These are phyloP conservation scores for Hemileccinum impolitum DNA, from an alignment of 768 basidiomycete genomes.

Conservation along the genomic window DNA sequence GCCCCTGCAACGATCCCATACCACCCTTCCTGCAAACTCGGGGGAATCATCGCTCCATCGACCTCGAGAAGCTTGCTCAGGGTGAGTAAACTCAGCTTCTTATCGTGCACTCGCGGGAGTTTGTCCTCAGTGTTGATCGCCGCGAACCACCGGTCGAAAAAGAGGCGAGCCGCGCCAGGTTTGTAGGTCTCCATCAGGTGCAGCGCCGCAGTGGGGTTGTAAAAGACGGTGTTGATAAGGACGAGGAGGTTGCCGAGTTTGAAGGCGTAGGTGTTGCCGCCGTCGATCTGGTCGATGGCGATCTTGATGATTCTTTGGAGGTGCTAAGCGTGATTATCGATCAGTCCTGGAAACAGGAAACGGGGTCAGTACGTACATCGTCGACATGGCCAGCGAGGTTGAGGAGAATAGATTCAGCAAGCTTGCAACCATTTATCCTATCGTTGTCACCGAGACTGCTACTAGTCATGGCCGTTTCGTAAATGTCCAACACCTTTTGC, in stretches of 20 bases:
- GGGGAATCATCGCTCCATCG: slow-evolving; percentile 53
- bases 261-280: slow-evolving; percentile 58
- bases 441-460: slow-evolving; percentile 80
- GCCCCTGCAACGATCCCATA: slow-evolving; percentile 66
- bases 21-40: slow-evolving; percentile 66
- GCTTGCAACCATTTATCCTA: slow-evolving; percentile 77
- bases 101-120: slow-evolving; percentile 86
- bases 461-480: slow-evolving; percentile 66
- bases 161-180: slow-evolving; percentile 60
- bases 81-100: slow-evolving; percentile 76
- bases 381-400: slow-evolving; percentile 76
- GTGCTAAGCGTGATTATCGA: slow-evolving; percentile 37
- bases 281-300: slow-evolving; percentile 56
- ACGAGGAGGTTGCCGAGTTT: slow-evolving; percentile 80
- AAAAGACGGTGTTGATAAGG: slow-evolving; percentile 76
- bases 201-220: slow-evolving; percentile 77
- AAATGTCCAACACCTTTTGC: slow-evolving; percentile 81
- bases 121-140: slow-evolving; percentile 56
- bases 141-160: slow-evolving; percentile 84
- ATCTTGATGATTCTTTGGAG: slow-evolving; percentile 64
- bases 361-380: slow-evolving; percentile 69
- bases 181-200: slow-evolving; percentile 65
- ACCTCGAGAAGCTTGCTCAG: slow-evolving; percentile 76
- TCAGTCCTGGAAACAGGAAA: too few relatives aligned
- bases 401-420: slow-evolving; percentile 78